phyloP scores from a whole-genome alignment of 371 early-diverging fungal genomes.

The Lichtheimia ornata region DNA sequence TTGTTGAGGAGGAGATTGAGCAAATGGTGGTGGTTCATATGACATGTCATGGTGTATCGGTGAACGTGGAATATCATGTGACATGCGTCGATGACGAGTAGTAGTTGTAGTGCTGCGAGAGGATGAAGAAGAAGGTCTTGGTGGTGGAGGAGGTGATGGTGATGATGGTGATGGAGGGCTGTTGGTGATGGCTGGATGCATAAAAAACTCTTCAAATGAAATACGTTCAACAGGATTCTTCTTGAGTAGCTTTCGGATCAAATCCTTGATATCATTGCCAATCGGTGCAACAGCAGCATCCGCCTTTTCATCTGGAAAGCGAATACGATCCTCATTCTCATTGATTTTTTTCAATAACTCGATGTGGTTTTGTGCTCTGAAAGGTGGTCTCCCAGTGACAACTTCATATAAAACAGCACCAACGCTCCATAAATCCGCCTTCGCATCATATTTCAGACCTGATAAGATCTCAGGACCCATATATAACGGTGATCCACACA shows the following conservation, averaged over 20 bases:
- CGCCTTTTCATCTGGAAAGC: constrained; percentile 79
- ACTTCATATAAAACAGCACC: constrained; percentile 96
- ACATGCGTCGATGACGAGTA: constrained; percentile 1
- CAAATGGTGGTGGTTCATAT: constrained; percentile 41
- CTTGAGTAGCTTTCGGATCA: constrained; percentile 81
- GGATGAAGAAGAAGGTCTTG: constrained; percentile 9
- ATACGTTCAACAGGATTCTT: constrained; percentile 86
- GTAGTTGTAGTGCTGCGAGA: not conserved
- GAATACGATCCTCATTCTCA: constrained; percentile 74
- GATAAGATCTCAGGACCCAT: constrained; percentile 97
- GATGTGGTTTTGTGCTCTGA: constrained; percentile 90
- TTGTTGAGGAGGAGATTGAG: constrained; percentile 21
- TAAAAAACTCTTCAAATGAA: constrained; percentile 90
- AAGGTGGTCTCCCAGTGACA: constrained; percentile 89
- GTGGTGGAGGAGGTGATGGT: not conserved
- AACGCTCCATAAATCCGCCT: constrained; percentile 96
- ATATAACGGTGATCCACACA: constrained; percentile 95
- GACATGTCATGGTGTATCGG: not conserved
- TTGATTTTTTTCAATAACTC: constrained; percentile 90
- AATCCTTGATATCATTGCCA: constrained; percentile 75
- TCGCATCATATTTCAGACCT: constrained; percentile 91
- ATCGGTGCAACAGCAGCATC: constrained; percentile 26
- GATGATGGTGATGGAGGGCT: constrained; percentile 9
- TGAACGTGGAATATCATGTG: not conserved
- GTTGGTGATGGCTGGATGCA: constrained; percentile 67